A percentile compares a stretch with the other conserved stretches of the same genome.
phyloP scores from a whole-genome alignment of 2,329 filamentous ascomycete species.

The Clonostachys chloroleuca region DNA sequence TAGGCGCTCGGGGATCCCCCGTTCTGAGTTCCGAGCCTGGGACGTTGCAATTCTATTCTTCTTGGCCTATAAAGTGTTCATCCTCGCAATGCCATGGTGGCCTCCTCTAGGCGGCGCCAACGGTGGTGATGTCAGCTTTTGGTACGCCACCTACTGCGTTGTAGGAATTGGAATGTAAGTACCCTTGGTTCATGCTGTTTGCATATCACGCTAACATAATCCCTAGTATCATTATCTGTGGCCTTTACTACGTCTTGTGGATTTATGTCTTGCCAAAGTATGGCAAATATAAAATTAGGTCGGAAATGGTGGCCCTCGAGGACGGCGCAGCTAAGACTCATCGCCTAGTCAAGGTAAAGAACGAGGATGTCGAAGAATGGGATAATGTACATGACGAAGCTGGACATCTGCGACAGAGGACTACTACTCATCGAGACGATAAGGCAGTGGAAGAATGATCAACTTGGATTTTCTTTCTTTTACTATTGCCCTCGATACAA shows the following conservation, averaged over 20 bases:
- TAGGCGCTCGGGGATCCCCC: conserved; percentile 38
- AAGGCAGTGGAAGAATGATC: no score
- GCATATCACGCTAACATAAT: neutral
- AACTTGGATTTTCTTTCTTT: no score
- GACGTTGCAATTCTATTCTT: conserved; percentile 52
- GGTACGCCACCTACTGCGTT: conserved; percentile 67
- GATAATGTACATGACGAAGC: conserved; percentile 52
- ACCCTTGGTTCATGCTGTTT: neutral
- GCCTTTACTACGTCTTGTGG: conserved; percentile 54
- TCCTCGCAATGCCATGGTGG: conserved; percentile 69
- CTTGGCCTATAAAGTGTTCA: conserved; percentile 53
- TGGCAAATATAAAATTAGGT: conserved; percentile 48
- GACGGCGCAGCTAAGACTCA: conserved; percentile 37
- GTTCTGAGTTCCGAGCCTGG: conserved; percentile 55
- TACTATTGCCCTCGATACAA: no score
- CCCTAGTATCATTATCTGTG: conserved; percentile 46
- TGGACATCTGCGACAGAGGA: conserved; percentile 16
- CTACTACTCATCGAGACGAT: no score
- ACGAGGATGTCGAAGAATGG: conserved; percentile 47
- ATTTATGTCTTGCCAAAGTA: conserved; percentile 49
- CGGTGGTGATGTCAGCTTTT: conserved; percentile 66
- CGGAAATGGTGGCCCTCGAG: conserved; percentile 47
- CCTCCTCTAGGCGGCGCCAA: conserved; percentile 56
- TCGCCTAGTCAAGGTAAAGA: conserved; percentile 47
- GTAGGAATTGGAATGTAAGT: conserved; percentile 61